phyloP scores from a whole-genome alignment of 257 asterid genomes.

The Rehmannia glutinosa region DNA sequence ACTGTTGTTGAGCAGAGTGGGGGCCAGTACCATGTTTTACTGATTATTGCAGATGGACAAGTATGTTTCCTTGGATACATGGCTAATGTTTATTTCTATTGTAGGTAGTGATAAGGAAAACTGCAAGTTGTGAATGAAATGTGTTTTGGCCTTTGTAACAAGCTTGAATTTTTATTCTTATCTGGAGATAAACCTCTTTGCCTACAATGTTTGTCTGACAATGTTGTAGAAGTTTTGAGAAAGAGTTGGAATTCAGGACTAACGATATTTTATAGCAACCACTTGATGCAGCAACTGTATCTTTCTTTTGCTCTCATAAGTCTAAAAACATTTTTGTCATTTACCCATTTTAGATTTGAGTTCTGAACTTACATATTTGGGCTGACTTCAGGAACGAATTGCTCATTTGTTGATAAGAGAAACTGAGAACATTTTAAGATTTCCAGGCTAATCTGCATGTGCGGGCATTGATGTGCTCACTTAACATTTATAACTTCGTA shows the following conservation, averaged over 20 bases:
- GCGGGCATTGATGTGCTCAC: no score
- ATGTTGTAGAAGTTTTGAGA: not conserved
- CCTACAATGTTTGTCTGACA: no score
- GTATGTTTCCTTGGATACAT: conserved; percentile 25
- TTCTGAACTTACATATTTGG: not conserved
- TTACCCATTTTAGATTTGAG: not conserved
- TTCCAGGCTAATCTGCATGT: no score
- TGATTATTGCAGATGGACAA: conserved; percentile 94
- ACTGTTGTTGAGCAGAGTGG: conserved; percentile 77
- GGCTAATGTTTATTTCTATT: not conserved
- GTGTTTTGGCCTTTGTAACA: not conserved
- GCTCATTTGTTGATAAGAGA: no score
- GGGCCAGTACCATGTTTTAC: conserved; percentile 83
- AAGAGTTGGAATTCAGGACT: not conserved
- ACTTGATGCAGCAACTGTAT: not conserved
- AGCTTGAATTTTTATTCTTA: not conserved
- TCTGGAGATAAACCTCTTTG: no score
- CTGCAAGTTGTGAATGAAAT: not conserved
- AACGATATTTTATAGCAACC: not conserved
- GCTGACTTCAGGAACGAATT: not conserved
- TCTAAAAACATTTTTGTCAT: not conserved
- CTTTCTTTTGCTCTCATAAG: not conserved
- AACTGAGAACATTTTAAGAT: no score
- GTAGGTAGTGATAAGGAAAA: not conserved
- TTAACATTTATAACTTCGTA: no score